phyloP scores from a whole-genome alignment of 2,329 filamentous ascomycete genomes.

The Stagonosporopsis cucurbitacearum region DNA sequence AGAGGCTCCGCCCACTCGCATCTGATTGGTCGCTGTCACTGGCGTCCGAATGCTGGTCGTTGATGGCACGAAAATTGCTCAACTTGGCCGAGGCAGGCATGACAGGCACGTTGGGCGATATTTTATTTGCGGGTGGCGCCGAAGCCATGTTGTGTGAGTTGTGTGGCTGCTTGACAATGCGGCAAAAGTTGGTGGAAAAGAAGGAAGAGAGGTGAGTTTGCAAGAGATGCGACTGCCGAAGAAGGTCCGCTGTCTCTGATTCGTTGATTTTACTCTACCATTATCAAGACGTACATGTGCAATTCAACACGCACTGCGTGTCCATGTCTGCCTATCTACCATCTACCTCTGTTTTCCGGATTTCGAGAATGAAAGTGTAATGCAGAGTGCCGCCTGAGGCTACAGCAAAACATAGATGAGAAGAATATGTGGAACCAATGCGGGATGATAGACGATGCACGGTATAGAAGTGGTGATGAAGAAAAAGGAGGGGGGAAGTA shows the following conservation, averaged over 20 bases:
- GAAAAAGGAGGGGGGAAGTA: constrained; percentile 16
- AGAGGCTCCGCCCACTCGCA: constrained; percentile 27
- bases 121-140: constrained; percentile 1
- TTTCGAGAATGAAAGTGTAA: constrained; percentile 31
- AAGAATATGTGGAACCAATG: constrained; percentile 15
- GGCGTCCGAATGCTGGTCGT: constrained; percentile 22
- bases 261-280: constrained; percentile 27
- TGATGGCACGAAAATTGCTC: constrained; percentile 24
- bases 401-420: constrained; percentile 23
- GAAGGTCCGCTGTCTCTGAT: constrained; percentile 32
- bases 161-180: background rate
- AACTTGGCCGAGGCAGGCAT: background rate
- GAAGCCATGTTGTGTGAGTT: constrained; percentile 18
- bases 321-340: constrained; percentile 28
- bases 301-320: constrained; percentile 17
- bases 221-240: constrained; percentile 19
- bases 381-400: constrained; percentile 30
- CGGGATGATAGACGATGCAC: constrained; percentile 17
- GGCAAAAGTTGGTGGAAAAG: constrained; percentile 12
- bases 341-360: constrained; percentile 28
- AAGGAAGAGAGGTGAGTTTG: constrained; percentile 15
- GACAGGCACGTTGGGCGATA: background rate
- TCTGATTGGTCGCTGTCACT: constrained; percentile 37
- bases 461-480: constrained; percentile 5
- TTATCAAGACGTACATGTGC: constrained; percentile 16